Evolutionary conservation across 345 rosid species (phyloP), one percentile per base, ranked within the genome.

Genomic region (Populus tremula): DNA sequence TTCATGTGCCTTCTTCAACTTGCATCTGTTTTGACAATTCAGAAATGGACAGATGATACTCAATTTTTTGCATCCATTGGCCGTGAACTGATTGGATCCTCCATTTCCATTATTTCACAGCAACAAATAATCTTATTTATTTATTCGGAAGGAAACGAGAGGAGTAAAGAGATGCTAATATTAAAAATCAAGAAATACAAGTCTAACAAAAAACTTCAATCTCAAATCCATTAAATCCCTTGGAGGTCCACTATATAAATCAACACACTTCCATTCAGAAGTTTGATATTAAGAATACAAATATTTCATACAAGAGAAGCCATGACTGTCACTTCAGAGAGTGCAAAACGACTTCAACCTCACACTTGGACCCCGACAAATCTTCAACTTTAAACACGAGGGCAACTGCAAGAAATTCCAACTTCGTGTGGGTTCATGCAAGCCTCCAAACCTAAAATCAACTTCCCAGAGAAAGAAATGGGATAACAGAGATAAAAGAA

Each of bases 371-470:
- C 47, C 54, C 29, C 18, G 6, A 39, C 53, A 41, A 21, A n/a
- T 23, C 54, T 69, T 69, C 53, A 69, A 69, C 49, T 38, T 17
- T 29, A 66, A 59, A n/a, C 63, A 65, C 41, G 29, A 23, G 63
- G 63, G 36, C 67, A 63, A 63, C 31, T 63, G 67, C 67, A 69
- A 69, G 45, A 69, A 38, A 69, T 69, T n/a, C 49, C 72, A 69
- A 69, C 72, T 41, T 69, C 41, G 11, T 5, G 68, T 65, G 20
- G 68, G 35, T 13, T 14, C 36, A 65, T 65, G 68, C 36, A 65
- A 65, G 68, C 68, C 68, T 65, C 68, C 68, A 31, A 14, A 65
- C 8, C 45, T 38, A 68, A 38, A 38, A 68, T 53, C 59, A 53
- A 59, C 8, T 59, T 59, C 45, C 70, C 43, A 18, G 41, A 8